Conservation (phyloP, 2,329 filamentous ascomycete species). For the Trichoderma atroviride region DNA sequence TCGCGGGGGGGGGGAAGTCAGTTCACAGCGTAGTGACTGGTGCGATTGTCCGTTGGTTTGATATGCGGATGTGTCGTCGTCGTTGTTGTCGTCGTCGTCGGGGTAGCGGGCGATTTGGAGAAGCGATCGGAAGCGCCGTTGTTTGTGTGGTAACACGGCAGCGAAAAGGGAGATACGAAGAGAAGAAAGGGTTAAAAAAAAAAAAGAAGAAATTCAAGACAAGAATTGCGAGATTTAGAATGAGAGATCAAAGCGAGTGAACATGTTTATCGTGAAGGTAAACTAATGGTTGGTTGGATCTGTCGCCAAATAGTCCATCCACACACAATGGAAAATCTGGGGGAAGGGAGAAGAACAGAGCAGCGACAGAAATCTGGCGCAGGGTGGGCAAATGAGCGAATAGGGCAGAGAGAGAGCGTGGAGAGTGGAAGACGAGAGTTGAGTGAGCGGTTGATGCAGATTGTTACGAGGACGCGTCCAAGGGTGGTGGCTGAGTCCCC, state of each 20-base stretch:
- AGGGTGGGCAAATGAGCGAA: slow-evolving; percentile 8
- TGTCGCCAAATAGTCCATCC: slow-evolving; percentile 24
- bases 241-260: slow-evolving; percentile 24
- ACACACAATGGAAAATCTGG: slow-evolving; percentile 23
- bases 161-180: slow-evolving; percentile 12
- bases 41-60: background rate
- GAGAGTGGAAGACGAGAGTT: background rate
- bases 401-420: background rate
- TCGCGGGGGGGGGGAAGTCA: background rate
- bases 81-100: slow-evolving; percentile 1
- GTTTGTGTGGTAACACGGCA: background rate
- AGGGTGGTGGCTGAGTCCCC: slow-evolving; percentile 23
- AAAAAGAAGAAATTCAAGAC: background rate
- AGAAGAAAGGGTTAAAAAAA: background rate
- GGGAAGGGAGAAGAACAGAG: slow-evolving; percentile 1
- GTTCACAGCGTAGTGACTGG: background rate
- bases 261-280: slow-evolving; percentile 22
- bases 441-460: slow-evolving; percentile 6
- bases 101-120: background rate
- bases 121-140: slow-evolving; percentile 20
- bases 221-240: slow-evolving; percentile 7
- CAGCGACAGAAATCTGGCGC: slow-evolving; percentile 8
- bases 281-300: slow-evolving; percentile 23
- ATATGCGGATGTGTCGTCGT: background rate
- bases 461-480: slow-evolving; percentile 21